Base-by-base conservation (phyloP, 2,329 filamentous ascomycete genomes). In the Arthrobotrys conoides region DNA sequence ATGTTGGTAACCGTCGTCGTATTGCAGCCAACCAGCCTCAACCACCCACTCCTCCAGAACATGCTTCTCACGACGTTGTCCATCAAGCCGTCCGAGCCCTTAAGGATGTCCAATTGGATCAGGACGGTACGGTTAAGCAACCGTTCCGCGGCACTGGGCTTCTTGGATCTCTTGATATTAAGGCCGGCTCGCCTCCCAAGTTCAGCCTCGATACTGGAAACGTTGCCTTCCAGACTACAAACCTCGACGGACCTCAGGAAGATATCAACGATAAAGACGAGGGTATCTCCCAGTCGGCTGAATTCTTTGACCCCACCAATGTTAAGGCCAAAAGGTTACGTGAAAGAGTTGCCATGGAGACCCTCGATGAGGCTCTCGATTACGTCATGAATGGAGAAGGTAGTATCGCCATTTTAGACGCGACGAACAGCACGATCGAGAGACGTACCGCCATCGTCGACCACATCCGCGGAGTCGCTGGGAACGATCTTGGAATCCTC, bases 241-340 rank as follows among this genome's bases (percentile, higher is more conserved):
- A 80, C 33, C 80, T 82, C 10, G 81, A 81, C 38, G 80, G 73
- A 80, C 69, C 68, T 81, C 8, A 73, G 9, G 27, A 66, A 20
- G 67, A 77, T 10, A 44, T 10, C 10, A 76, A 83, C 6, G 82
- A 84, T 16, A 83, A 85, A 5, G 81, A 86, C 5, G 88, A 90
- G 66, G 61, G 86, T 12, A 91, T 94, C 84, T 94, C 98, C 81
- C 95, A 99, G 84, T 94, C 93, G 6, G 94, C 96, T 61, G 90
- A 89, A 77, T 99, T 99, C 85, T 99, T 99, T 83, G 94, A 99
- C 80, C 96, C 96, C 0, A 89, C 90, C 72, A 99, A 99, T 83
- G 88, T 91, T 82, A 89, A 89, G 76, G 96, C 95, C 0, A 89
- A 94, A 64, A 91, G 91, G 81, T 87, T 98, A 33, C 90, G 96